These are phyloP conservation scores for Betula pendula DNA, from an alignment of 306 rosid genomes.

Conservation along the genomic window DNA sequence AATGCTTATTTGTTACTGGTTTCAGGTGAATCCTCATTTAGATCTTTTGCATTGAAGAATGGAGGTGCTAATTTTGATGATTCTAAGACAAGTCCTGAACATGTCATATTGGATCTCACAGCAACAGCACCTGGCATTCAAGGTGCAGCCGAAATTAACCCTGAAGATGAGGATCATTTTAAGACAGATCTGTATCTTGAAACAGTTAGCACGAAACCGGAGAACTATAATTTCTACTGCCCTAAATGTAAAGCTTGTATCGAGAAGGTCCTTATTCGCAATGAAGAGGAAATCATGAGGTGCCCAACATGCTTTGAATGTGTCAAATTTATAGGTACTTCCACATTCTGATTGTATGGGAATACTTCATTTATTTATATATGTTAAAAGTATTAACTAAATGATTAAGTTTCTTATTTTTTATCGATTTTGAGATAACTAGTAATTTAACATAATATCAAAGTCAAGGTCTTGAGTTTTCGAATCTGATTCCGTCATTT, in stretches of 20 bases:
- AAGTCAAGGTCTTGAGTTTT: no score
- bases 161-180: conserved; percentile 8
- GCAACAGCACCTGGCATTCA: neutral
- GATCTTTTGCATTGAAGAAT: conserved; percentile 11
- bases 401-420: no score
- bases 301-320: conserved; percentile 71
- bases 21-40: conserved; percentile 31
- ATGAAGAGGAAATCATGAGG: conserved; percentile 28
- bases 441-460: no score
- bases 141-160: neutral
- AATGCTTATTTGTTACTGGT: neutral
- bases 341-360: no score
- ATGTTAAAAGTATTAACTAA: no score
- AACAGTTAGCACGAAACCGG: conserved; percentile 49
- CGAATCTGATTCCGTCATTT: no score
- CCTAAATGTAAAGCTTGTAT: conserved; percentile 75
- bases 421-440: no score
- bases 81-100: conserved; percentile 14
- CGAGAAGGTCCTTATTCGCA: conserved; percentile 57
- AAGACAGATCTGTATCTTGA: conserved; percentile 51
- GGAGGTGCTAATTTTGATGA: neutral
- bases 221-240: conserved; percentile 63
- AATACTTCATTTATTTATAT: no score
- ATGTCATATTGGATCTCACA: conserved; percentile 6
- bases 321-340: conserved; percentile 57